Base-by-base conservation (phyloP, 495 filamentous ascomycete species). In the Extremus antarcticus region DNA sequence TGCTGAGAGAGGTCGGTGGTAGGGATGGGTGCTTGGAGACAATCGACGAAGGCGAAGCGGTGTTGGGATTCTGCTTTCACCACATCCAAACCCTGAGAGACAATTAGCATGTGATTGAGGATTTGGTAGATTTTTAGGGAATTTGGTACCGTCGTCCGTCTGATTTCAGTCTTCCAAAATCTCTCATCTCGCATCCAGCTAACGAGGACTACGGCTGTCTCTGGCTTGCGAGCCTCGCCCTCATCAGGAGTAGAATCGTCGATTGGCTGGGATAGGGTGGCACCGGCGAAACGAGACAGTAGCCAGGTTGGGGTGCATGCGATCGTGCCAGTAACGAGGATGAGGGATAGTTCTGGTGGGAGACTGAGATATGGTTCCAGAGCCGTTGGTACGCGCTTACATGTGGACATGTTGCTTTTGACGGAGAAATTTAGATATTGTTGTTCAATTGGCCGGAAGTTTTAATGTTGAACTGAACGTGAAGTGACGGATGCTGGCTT, bases 111-210 rank as follows among this genome's bases (percentile, higher is more conserved):
- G 25, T 19, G 29, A 13, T 51, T 35, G 24, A 3, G 8, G 2
- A 25, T 39, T 3, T 35, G 23, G 48, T 7, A 19, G 29, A 51
- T 32, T 4, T 23, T 55, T 46, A n/a, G n/a, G 23, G 68, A 57
- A 65, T 19, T 15, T 2, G 57, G 58, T 43, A 57, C 54, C 23
- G 55, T 57, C 15, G 54, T 58, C 47, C 65, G 63, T 39, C 64
- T 52, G 1, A 51, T 43, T 55, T 69, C 65, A 8, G 23, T 40
- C 51, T 57, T 81, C 90, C 89, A 95, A 65, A 94, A 94, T 23
- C 76, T 71, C 57, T 71, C 76, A 61, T 89, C 83, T 50, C 86
- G 77, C 69, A 94, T 71, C 68, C 83, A 95, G 71, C 84, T 89
- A 57, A 90, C 80, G 0, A 95, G 71, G 16, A 95, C 70, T 2